Evolutionary conservation across 805 yeast species (phyloP).

Genomic region (Tetrapisispora nanseiensis): DNA sequence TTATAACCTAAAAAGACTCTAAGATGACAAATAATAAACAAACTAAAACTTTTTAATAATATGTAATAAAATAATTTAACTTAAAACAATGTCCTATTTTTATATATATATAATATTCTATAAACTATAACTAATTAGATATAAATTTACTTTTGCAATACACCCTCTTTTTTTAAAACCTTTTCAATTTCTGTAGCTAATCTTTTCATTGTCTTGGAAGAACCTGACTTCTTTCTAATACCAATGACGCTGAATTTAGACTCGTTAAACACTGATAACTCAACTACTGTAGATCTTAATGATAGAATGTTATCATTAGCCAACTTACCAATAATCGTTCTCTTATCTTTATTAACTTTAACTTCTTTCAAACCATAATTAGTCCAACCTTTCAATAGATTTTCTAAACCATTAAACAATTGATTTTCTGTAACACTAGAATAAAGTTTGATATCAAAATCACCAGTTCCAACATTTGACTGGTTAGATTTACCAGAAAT

Average conservation of each 20-base stretch:
- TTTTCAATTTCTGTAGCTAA: constrained; percentile 54
- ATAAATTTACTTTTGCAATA: constrained; percentile 19
- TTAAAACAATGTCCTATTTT: constrained; percentile 2
- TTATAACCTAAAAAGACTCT: too few relatives aligned
- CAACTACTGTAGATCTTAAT: constrained; percentile 54
- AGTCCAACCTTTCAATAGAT: constrained; percentile 58
- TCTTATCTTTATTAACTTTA: constrained; percentile 33
- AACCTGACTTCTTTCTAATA: constrained; percentile 57
- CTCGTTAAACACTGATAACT: constrained; percentile 39
- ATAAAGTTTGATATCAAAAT: constrained; percentile 17
- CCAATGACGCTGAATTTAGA: constrained; percentile 44
- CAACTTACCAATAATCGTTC: constrained; percentile 50
- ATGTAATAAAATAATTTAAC: neutral
- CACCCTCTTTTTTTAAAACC: constrained; percentile 57
- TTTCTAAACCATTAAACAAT: constrained; percentile 53
- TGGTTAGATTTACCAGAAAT: constrained; percentile 19
- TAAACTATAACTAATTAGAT: neutral
- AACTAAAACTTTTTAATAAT: neutral
- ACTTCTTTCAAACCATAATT: constrained; percentile 58
- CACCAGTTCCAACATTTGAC: neutral
- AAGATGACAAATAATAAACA: neutral
- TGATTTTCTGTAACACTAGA: constrained; percentile 37
- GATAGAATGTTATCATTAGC: constrained; percentile 53
- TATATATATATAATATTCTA: neutral
- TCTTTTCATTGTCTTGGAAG: constrained; percentile 49